Percentiles rank a stretch among this genome's conserved stretches.
These are phyloP conservation scores for Termitomyces bulborhizus DNA, from an alignment of 768 basidiomycete species.

Conservation along the genomic window DNA sequence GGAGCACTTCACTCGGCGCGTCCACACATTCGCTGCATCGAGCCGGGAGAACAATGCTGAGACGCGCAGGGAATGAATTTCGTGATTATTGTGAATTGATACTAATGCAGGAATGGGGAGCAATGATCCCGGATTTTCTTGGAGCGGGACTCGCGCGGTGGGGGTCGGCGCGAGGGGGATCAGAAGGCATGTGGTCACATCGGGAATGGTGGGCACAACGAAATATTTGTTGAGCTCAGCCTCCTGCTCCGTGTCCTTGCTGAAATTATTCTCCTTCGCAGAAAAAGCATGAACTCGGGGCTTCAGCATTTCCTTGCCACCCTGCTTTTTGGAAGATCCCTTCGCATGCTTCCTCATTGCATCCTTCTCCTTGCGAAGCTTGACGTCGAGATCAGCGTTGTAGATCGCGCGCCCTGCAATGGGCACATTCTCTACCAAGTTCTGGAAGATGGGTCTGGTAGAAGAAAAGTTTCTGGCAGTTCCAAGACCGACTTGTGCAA, in stretches of 20 bases:
- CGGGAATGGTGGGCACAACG: slow-evolving; percentile 24
- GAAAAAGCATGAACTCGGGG: slow-evolving; percentile 15
- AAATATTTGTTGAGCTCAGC: slow-evolving; percentile 60
- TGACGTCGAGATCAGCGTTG: slow-evolving; percentile 66
- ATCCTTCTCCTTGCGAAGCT: slow-evolving; percentile 39
- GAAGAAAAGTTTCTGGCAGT: slow-evolving; percentile 72
- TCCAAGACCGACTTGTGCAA: slow-evolving; percentile 70
- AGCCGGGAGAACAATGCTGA: slow-evolving; percentile 65
- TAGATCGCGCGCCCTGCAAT: slow-evolving; percentile 68
- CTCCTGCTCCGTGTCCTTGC: slow-evolving; percentile 6
- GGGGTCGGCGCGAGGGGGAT: slow-evolving; percentile 77
- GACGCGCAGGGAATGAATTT: slow-evolving; percentile 56
- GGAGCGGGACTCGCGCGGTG: slow-evolving; percentile 56
- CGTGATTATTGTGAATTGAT: slow-evolving; percentile 45
- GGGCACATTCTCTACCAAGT: slow-evolving; percentile 74
- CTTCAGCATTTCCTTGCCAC: slow-evolving; percentile 29
- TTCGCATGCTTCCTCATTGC: slow-evolving; percentile 21
- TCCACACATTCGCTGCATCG: slow-evolving; percentile 66
- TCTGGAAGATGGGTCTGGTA: slow-evolving; percentile 71
- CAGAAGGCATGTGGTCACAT: slow-evolving; percentile 60
- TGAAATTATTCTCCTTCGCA: slow-evolving; percentile 10
- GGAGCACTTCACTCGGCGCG: slow-evolving; percentile 50
- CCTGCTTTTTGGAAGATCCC: slow-evolving; percentile 16
- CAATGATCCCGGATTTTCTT: slow-evolving; percentile 25
- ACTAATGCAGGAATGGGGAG: slow-evolving; percentile 51